A percentile compares a stretch with the other conserved stretches of the same genome.
Conservation (phyloP, 768 basidiomycete species). For the Sporobolomyces roseus region DNA sequence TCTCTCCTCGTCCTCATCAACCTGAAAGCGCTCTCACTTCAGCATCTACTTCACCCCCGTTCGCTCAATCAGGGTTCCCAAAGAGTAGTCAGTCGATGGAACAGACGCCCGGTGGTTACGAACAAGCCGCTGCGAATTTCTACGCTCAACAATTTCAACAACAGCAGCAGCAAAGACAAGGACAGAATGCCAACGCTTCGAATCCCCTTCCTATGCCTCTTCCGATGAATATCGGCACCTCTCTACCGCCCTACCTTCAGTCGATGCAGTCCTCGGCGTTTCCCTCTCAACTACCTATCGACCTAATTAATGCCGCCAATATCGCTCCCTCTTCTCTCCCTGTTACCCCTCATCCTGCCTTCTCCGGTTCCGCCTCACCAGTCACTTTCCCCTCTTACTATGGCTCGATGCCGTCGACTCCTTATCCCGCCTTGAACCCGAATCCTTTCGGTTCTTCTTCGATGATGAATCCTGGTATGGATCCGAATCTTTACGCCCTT, state of each 20-base stretch:
- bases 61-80: neutral
- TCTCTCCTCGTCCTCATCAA: neutral
- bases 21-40: constrained; percentile 32
- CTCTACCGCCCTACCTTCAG: neutral
- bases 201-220: neutral
- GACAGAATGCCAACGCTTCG: neutral
- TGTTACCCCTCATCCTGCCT: neutral
- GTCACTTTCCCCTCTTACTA: neutral
- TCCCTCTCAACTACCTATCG: constrained; percentile 22
- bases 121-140: constrained; percentile 14
- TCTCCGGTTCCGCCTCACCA: constrained; percentile 4
- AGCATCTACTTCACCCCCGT: constrained; percentile 20
- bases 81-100: neutral
- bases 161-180: neutral
- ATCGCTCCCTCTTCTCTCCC: constrained; percentile 16
- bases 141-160: too few relatives aligned
- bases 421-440: neutral
- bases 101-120: constrained; percentile 17
- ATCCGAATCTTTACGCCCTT: constrained; percentile 26
- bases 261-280: neutral
- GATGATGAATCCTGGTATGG: neutral
- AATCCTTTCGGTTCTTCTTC: constrained; percentile 10
- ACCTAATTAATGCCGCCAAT: constrained; percentile 23
- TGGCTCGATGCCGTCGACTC: constrained; percentile 7
- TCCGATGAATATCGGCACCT: constrained; percentile 1